Evolutionary conservation across 345 rosid species (phyloP).

Genomic region (Pistacia integerrima): DNA sequence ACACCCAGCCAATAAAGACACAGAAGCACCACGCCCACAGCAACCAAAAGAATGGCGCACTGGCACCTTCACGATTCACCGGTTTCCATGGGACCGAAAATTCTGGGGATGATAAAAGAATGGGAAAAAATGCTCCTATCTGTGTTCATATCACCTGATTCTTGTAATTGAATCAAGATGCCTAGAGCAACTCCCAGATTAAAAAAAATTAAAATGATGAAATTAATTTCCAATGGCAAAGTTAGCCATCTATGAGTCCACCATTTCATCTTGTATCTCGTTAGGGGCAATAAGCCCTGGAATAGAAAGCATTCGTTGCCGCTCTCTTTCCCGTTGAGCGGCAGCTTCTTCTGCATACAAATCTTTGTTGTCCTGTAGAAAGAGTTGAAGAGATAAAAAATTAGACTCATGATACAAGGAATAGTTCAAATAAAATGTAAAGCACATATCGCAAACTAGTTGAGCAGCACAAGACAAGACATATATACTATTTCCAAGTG

Average conservation of each 20-base stretch:
- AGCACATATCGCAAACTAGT: background rate
- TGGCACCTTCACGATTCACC: conserved; percentile 21
- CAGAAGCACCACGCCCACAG: conserved; percentile 13
- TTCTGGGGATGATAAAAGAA: conserved; percentile 26
- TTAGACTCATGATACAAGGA: background rate
- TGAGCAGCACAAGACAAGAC: background rate
- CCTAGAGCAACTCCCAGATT: conserved; percentile 23
- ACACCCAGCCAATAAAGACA: conserved; percentile 36
- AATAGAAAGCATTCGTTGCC: conserved; percentile 71
- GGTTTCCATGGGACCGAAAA: conserved; percentile 19
- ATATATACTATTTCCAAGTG: background rate
- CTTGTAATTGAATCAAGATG: conserved; percentile 21
- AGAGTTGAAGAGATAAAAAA: background rate
- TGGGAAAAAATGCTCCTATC: conserved; percentile 28
- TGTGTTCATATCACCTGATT: conserved; percentile 27
- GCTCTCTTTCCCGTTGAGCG: conserved; percentile 67
- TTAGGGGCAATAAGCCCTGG: conserved; percentile 80
- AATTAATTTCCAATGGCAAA: conserved; percentile 29
- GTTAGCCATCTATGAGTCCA: conserved; percentile 58
- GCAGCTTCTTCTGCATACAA: conserved; percentile 84
- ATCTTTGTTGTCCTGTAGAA: conserved; percentile 71
- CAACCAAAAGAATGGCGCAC: conserved; percentile 24
- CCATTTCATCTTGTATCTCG: conserved; percentile 81
- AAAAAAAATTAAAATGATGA: conserved; percentile 18
- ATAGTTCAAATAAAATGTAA: background rate